Base-by-base conservation (phyloP, 1,139 yeast genomes). In the Schwanniomyces etchellsii region DNA sequence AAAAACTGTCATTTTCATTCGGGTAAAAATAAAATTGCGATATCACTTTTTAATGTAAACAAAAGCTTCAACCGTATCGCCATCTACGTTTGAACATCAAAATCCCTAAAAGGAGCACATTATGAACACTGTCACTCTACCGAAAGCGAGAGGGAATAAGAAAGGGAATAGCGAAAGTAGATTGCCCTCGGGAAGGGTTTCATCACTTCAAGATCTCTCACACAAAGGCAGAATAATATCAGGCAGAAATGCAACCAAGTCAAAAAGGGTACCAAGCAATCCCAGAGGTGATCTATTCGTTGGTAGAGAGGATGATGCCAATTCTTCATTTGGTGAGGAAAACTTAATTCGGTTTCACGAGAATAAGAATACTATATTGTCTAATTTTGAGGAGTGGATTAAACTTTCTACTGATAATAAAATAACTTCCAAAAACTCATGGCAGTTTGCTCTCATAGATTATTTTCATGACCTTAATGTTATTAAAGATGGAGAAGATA, bases 311-410 rank as follows among this genome's bases (percentile, higher is more conserved):
- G 41, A 39, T 16, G 54, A 50, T 28, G 26, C 42, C 24, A 31
- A 45, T 15, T 28, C 16, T 6, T 59, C 64, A 14, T 48, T 55
- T 32, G 62, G 56, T 5, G 40, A 37, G 10, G 71, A 64, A 25
- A 64, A 60, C 32, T 69, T 67, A 30, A 66, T 66, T 33, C 63
- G 60, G 33, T 67, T 67, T 42, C 62, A 64, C 39, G 67, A 64
- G 29, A 68, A 67, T 45, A 62, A 53, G 35, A 64, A 65, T 38
- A 64, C 70, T 10, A 67, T 68, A 36, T 49, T 68, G 42, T 55
- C 67, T 24, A 86, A 86, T 45, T 86, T 85, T 53, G 95, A 88
- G 49, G 91, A 84, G 56, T 83, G 94, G 88, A 83, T 86, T 67
- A 82, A 78, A 50, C 67, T 83, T 57, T 86, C 93, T n/a, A 83